phyloP scores from a whole-genome alignment of 2,329 filamentous ascomycete species.

The Fusarium heterosporum region DNA sequence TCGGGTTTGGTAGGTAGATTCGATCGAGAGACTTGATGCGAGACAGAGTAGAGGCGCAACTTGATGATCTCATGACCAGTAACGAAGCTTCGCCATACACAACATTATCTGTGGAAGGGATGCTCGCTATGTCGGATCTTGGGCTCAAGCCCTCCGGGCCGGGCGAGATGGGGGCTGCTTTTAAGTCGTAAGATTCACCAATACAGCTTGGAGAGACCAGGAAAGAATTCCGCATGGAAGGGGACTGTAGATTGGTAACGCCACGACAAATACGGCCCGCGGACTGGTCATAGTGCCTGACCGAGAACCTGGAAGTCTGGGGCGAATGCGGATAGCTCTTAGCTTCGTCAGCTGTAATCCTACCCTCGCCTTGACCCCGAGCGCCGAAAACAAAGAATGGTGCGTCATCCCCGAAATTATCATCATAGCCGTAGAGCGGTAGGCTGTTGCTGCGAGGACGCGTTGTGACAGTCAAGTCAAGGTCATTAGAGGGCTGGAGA shows the following conservation, averaged over 20 bases:
- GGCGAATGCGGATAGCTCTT: conserved; percentile 30
- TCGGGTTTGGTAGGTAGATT: conserved; percentile 48
- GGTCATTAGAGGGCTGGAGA: conserved; percentile 62
- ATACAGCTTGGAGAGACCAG: conserved; percentile 49
- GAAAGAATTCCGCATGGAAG: conserved; percentile 29
- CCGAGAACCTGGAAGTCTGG: conserved; percentile 45
- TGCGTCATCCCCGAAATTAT: conserved; percentile 57
- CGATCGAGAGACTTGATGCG: conserved; percentile 56
- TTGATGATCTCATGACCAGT: conserved; percentile 51
- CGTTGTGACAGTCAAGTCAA: conserved; percentile 58
- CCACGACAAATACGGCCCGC: conserved; percentile 40
- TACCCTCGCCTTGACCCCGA: conserved; percentile 42
- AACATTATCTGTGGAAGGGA: conserved; percentile 52
- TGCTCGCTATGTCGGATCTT: conserved; percentile 51
- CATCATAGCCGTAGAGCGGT: conserved; percentile 59
- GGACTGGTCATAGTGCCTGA: conserved; percentile 48
- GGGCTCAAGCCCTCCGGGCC: conserved; percentile 48
- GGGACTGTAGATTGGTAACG: conserved; percentile 39
- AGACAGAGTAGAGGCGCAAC: conserved; percentile 42
- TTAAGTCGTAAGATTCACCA: conserved; percentile 50
- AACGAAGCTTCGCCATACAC: conserved; percentile 56
- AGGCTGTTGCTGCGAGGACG: conserved; percentile 63
- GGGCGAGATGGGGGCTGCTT: conserved; percentile 27
- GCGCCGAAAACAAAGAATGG: conserved; percentile 63
- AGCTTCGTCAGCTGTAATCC: conserved; percentile 32